These are phyloP conservation scores for Prunus mira DNA, from an alignment of 306 rosid genomes.

Conservation along the genomic window DNA sequence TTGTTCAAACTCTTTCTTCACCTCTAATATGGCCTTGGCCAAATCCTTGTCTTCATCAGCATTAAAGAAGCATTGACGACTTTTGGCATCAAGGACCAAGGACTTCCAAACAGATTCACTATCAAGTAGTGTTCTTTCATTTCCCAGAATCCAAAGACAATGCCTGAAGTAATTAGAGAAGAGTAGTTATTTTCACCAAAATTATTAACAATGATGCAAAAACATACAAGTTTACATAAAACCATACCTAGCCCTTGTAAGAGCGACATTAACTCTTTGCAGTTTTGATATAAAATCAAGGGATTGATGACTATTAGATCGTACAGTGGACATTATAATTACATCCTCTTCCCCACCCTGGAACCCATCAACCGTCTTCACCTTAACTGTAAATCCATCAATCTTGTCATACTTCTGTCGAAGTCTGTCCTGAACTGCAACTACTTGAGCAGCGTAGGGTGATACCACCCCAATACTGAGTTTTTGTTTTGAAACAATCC, in stretches of 20 bases:
- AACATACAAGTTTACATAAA: not conserved
- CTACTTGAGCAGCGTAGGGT: slow-evolving; percentile 88
- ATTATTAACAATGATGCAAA: not conserved
- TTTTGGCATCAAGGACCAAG: slow-evolving; percentile 54
- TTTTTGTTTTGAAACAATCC: slow-evolving; percentile 38
- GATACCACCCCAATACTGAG: slow-evolving; percentile 65
- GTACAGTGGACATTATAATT: slow-evolving; percentile 67
- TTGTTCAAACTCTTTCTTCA: slow-evolving; percentile 56
- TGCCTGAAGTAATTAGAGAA: slow-evolving; percentile 40
- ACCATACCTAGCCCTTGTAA: slow-evolving; percentile 78
- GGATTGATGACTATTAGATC: slow-evolving; percentile 40
- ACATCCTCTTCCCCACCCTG: slow-evolving; percentile 85
- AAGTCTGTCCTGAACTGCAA: slow-evolving; percentile 45
- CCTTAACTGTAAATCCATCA: slow-evolving; percentile 62
- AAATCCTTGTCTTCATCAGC: slow-evolving; percentile 65
- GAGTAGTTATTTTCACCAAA: slow-evolving; percentile 1
- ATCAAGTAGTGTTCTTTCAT: slow-evolving; percentile 39
- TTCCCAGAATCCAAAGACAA: slow-evolving; percentile 81
- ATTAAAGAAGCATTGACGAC: slow-evolving; percentile 56
- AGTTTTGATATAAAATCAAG: slow-evolving; percentile 47
- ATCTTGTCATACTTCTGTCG: slow-evolving; percentile 34
- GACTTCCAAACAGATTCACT: slow-evolving; percentile 55
- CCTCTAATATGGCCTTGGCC: slow-evolving; percentile 53
- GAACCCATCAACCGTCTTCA: slow-evolving; percentile 69
- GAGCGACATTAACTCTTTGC: slow-evolving; percentile 73